Base-by-base conservation (phyloP, 768 basidiomycete genomes). In the Boletales sp. region DNA sequence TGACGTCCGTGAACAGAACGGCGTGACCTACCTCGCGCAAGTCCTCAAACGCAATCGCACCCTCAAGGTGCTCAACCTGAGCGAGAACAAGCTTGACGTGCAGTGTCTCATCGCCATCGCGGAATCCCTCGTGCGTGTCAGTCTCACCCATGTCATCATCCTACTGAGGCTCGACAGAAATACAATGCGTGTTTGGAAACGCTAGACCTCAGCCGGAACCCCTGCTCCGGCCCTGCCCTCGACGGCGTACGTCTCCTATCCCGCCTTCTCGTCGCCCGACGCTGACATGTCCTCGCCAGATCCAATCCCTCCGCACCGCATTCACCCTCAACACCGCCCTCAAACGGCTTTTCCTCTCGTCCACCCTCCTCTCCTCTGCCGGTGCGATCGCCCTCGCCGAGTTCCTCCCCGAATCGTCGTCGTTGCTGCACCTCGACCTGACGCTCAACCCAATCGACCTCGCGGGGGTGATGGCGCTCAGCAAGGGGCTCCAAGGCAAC, bases 21-120 rank as follows among this genome's bases (percentile, higher is more conserved):
- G 95, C 0, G 86, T 97, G 33, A 82, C 80, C 0, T 97, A 96
- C 62, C 81, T 98, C 42, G 87, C 94, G 0, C 94, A 98, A 69
- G 95, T 98, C 0, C 74, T 98, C 55, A 98, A 98, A 64, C 85
- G 95, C 34, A 98, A 99, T 68, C 76, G 94, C 39, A 97, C 95
- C 4, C 74, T 98, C 39, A 96, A 95, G 69, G 86, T 97, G 6
- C 76, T 97, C 21, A 98, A 97, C 66, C 71, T 98, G 45, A 87
- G 89, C 60, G 95, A 98, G 66, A 98, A 98, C 67, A 92, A 88
- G 65, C 80, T 99, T 6, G 95, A 95, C 50, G 80, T 89, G 1
- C 72, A 78, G 9, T 90, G 91, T 46, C 73, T 99, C 10, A 81
- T 86, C 2, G 72, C 78, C 0, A 76, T 99, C 13, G 94, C 93